These are phyloP conservation scores for Glaciozyma antarctica DNA, from an alignment of 768 basidiomycete genomes.

Conservation along the genomic window DNA sequence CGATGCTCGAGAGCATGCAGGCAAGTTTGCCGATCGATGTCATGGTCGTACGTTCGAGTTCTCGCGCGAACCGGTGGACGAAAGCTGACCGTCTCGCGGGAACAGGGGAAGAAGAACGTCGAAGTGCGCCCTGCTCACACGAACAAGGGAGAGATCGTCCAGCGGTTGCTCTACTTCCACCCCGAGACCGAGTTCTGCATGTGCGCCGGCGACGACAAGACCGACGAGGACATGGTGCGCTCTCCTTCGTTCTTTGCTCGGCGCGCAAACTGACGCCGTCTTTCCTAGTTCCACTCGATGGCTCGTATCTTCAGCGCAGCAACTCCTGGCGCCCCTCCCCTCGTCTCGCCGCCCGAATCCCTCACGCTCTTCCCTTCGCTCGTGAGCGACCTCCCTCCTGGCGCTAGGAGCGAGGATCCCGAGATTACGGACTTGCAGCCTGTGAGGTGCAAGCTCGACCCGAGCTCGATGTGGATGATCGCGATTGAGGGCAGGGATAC, in stretches of 20 bases:
- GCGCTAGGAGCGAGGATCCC: background rate
- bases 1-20: slow-evolving; percentile 88
- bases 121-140: slow-evolving; percentile 91
- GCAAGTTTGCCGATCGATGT: slow-evolving; percentile 88
- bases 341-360: slow-evolving; percentile 47
- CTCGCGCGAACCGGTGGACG: background rate
- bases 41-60: slow-evolving; percentile 24
- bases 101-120: slow-evolving; percentile 83
- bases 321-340: slow-evolving; percentile 49
- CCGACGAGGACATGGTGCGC: slow-evolving; percentile 95
- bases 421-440: slow-evolving; percentile 11
- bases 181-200: slow-evolving; percentile 92
- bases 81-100: background rate
- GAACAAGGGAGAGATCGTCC: slow-evolving; percentile 99
- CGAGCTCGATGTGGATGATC: slow-evolving; percentile 30
- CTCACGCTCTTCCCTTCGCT: slow-evolving; percentile 33
- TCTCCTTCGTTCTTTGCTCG: slow-evolving; percentile 42
- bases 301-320: slow-evolving; percentile 26
- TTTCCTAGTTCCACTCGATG: slow-evolving; percentile 23
- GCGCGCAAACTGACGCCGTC: background rate
- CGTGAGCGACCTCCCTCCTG: slow-evolving; percentile 8
- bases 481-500: slow-evolving; percentile 29
- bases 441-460: slow-evolving; percentile 27
- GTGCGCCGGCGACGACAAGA: slow-evolving; percentile 96
- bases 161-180: slow-evolving; percentile 81